Percentiles rank a stretch among this genome's conserved stretches.
Evolutionary conservation across 345 rosid genomes (phyloP).

Genomic region (Theobroma cacao): DNA sequence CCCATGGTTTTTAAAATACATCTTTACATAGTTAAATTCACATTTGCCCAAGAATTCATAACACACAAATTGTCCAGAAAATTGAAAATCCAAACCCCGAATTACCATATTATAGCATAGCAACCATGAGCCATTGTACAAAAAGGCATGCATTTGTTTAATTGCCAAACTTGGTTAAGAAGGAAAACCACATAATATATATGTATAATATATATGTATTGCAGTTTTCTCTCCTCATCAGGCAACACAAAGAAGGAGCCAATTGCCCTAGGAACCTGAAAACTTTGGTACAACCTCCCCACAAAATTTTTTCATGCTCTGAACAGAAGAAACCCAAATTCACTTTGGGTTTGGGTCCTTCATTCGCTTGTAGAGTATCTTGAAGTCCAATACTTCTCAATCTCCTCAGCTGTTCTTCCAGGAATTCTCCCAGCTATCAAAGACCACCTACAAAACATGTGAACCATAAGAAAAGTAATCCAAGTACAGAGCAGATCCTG

Average conservation of each 20-base stretch:
- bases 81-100: background rate
- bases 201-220: no score
- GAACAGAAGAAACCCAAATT: background rate
- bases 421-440: constrained; percentile 60
- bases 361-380: constrained; percentile 34
- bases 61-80: background rate
- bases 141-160: background rate
- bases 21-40: background rate
- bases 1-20: background rate
- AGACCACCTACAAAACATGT: constrained; percentile 38
- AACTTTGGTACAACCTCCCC: background rate
- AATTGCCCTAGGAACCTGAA: background rate
- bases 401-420: constrained; percentile 56
- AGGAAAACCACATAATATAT: background rate
- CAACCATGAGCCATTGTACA: background rate
- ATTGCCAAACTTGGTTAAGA: background rate
- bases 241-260: background rate
- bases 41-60: background rate
- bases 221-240: background rate
- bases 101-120: background rate
- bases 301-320: constrained; percentile 6
- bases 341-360: background rate
- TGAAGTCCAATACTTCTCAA: constrained; percentile 57
- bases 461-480: background rate
- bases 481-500: no score